Conservation (phyloP, 2,329 filamentous ascomycete genomes). For the Byssochlamys sp. region DNA sequence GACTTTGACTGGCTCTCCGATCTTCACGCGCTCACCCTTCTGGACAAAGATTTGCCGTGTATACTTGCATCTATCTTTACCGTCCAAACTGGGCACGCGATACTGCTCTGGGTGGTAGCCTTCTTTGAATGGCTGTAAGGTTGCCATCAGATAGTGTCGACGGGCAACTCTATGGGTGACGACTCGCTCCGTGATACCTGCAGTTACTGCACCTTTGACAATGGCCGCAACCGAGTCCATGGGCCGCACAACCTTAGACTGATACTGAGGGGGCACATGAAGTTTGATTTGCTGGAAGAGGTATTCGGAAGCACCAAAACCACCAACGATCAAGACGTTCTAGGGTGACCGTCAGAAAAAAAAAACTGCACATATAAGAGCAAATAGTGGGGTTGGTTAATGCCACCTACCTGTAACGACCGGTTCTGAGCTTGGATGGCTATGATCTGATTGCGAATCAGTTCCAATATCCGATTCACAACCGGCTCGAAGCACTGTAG, state of each 20-base stretch:
- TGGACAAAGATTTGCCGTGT: conserved; percentile 97
- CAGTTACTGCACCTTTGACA: conserved; percentile 94
- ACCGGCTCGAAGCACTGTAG: conserved; percentile 98
- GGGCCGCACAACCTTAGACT: conserved; percentile 91
- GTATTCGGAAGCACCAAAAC: conserved; percentile 96
- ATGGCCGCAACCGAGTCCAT: conserved; percentile 99
- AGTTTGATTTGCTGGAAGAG: conserved; percentile 99
- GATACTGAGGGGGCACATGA: conserved; percentile 94
- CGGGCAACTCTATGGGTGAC: conserved; percentile 94
- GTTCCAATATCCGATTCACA: conserved; percentile 88
- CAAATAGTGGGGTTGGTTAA: neutral
- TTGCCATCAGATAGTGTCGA: conserved; percentile 98
- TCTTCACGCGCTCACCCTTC: conserved; percentile 97
- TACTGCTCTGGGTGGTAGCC: conserved; percentile 97
- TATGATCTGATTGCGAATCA: conserved; percentile 96
- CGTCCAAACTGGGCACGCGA: conserved; percentile 88
- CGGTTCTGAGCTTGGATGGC: conserved; percentile 96
- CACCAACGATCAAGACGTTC: conserved; percentile 94
- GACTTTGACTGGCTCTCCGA: conserved; percentile 96
- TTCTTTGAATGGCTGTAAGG: conserved; percentile 95
- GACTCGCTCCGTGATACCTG: conserved; percentile 92
- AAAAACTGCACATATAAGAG: neutral
- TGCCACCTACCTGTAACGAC: conserved; percentile 58
- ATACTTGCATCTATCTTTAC: conserved; percentile 97
- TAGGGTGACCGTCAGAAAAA: conserved; percentile 23